phyloP scores from a whole-genome alignment of 2,329 filamentous ascomycete species.

The Cladosporium sp. region DNA sequence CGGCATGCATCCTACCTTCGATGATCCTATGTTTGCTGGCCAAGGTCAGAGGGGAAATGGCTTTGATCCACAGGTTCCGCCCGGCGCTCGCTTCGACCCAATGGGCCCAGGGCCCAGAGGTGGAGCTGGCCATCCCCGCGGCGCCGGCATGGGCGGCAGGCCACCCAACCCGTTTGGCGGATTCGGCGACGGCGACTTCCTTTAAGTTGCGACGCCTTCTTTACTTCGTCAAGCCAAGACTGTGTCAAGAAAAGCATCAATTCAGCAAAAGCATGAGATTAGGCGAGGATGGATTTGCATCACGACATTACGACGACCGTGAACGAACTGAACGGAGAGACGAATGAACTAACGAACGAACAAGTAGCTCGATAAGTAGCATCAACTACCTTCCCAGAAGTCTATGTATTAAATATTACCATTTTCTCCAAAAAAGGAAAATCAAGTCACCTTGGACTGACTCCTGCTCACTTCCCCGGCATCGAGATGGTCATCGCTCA shows the following conservation, averaged over 20 bases:
- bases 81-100: slow-evolving; percentile 89
- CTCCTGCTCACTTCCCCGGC: slow-evolving; percentile 5
- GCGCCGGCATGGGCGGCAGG: slow-evolving; percentile 42
- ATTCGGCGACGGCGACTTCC: slow-evolving; percentile 58
- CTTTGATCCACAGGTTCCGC: slow-evolving; percentile 71
- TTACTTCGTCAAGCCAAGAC: too few species aligned
- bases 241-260: not conserved
- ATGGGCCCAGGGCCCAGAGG: slow-evolving; percentile 61
- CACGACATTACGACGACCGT: not conserved
- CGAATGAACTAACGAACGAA: too few species aligned
- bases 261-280: slow-evolving; percentile 3
- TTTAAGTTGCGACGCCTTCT: slow-evolving; percentile 37
- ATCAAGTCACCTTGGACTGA: not conserved
- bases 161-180: slow-evolving; percentile 58
- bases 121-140: slow-evolving; percentile 43
- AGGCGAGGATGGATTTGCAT: too few species aligned
- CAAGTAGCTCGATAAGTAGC: too few species aligned
- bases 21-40: slow-evolving; percentile 76
- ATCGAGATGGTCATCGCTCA: slow-evolving; percentile 17
- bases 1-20: slow-evolving; percentile 95
- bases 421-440: too few species aligned
- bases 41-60: slow-evolving; percentile 44
- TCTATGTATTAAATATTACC: too few species aligned
- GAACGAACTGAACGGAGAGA: too few species aligned
- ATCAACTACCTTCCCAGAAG: not conserved